A percentile compares a stretch with the other conserved stretches of the same genome.
Evolutionary conservation across 352 stramenopile species (phyloP).

Genomic region (Globisporangium paddicum): DNA sequence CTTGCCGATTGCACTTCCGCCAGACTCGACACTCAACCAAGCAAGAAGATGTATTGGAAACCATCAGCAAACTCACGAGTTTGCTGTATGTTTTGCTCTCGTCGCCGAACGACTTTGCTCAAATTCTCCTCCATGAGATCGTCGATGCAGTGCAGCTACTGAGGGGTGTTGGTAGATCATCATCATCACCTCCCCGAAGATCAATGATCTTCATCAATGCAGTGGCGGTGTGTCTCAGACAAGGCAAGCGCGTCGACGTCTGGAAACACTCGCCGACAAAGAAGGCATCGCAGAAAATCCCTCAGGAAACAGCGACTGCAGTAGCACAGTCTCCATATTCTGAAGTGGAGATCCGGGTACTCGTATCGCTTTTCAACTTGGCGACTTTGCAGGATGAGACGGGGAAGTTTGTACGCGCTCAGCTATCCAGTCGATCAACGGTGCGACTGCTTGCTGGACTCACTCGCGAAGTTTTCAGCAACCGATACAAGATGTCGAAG

Average conservation of each 20-base stretch:
- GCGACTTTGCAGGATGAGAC: conserved; percentile 17
- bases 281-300: neutral
- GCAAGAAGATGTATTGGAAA: neutral
- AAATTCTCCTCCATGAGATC: conserved; percentile 5
- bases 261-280: neutral
- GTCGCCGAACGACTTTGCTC: conserved; percentile 3
- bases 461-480: conserved; percentile 14
- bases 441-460: conserved; percentile 29
- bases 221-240: conserved; percentile 8
- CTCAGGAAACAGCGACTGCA: neutral
- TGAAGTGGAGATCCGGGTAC: conserved; percentile 12
- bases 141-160: conserved; percentile 2
- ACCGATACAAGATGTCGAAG: conserved; percentile 20
- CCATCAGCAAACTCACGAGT: neutral
- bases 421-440: conserved; percentile 31
- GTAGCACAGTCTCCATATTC: neutral
- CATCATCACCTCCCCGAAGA: neutral
- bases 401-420: conserved; percentile 33
- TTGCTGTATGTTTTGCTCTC: conserved; percentile 5
- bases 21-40: neutral
- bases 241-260: conserved; percentile 1
- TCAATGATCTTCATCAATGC: conserved; percentile 10
- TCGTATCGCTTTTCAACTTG: conserved; percentile 21
- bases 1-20: conserved; percentile 2
- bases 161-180: neutral